Evolutionary conservation across 805 yeast species (phyloP).

Genomic region (Sugiyamaella qingdaonensis): DNA sequence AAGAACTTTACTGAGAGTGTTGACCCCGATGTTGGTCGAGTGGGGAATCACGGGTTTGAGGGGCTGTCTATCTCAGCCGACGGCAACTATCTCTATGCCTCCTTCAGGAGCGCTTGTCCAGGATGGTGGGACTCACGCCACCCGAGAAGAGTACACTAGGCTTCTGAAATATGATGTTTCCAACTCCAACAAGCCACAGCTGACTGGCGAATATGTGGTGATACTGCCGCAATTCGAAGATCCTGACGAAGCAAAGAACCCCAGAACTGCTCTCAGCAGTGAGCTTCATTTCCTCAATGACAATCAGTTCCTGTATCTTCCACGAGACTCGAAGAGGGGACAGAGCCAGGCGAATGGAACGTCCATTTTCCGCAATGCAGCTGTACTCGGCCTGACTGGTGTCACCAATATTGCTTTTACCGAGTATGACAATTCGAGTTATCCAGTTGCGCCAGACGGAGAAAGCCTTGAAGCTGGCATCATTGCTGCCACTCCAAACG

Average conservation of each 20-base stretch:
- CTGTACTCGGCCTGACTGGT: slow-evolving; percentile 10
- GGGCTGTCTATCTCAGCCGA: slow-evolving; percentile 17
- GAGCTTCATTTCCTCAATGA: slow-evolving; percentile 17
- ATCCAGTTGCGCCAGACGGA: slow-evolving; percentile 20
- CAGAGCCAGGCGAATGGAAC: slow-evolving; percentile 11
- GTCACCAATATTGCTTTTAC: slow-evolving; percentile 17
- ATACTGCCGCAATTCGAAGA: slow-evolving; percentile 17
- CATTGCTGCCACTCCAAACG: slow-evolving; percentile 9
- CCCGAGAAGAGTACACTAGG: slow-evolving; percentile 19
- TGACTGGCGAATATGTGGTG: slow-evolving; percentile 17
- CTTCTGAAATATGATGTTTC: slow-evolving; percentile 13
- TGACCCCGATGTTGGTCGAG: slow-evolving; percentile 20
- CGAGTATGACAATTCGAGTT: slow-evolving; percentile 8
- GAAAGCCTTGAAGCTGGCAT: slow-evolving; percentile 9
- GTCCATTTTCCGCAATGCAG: slow-evolving; percentile 15
- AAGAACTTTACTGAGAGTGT: slow-evolving; percentile 14
- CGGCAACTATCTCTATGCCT: slow-evolving; percentile 12
- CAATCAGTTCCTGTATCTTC: slow-evolving; percentile 14
- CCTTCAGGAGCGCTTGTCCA: slow-evolving; percentile 17
- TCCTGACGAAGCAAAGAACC: slow-evolving; percentile 17
- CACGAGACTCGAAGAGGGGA: slow-evolving; percentile 15
- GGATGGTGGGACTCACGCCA: slow-evolving; percentile 20
- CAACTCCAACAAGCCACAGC: slow-evolving; percentile 5
- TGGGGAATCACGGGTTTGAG: slow-evolving; percentile 19
- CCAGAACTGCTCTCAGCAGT: slow-evolving; percentile 16